Percentiles rank a stretch among this genome's conserved stretches.
phyloP scores from a whole-genome alignment of 306 rosid species.

The Ammopiptanthus mongolicus region DNA sequence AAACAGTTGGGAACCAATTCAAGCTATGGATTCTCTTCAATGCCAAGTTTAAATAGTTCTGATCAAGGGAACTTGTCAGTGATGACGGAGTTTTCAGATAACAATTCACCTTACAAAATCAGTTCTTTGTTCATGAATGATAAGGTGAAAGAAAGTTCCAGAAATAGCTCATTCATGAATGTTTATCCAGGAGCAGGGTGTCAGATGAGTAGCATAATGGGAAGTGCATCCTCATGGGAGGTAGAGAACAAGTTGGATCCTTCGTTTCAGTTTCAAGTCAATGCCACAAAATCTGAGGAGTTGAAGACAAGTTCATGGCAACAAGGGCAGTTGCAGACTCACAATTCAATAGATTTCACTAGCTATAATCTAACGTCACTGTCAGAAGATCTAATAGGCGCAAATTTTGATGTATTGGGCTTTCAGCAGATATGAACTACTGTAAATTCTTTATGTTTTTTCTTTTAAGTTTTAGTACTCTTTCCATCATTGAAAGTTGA shows the following conservation, averaged over 20 bases:
- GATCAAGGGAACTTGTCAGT: constrained; percentile 45
- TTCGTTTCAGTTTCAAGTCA: constrained; percentile 48
- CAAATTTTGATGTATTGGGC: constrained; percentile 55
- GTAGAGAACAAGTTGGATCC: constrained; percentile 47
- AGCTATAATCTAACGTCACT: constrained; percentile 66
- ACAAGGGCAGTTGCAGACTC: constrained; percentile 27
- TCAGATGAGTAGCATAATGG: constrained; percentile 33
- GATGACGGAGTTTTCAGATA: constrained; percentile 51
- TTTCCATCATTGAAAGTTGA: neutral
- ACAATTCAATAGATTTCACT: constrained; percentile 55
- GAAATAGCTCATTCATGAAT: constrained; percentile 64
- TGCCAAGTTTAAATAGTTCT: constrained; percentile 62
- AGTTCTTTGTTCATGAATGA: constrained; percentile 46
- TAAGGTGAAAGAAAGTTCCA: constrained; percentile 45
- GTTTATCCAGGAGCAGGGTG: constrained; percentile 36
- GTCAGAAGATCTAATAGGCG: constrained; percentile 65
- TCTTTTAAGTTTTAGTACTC: neutral
- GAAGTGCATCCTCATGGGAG: constrained; percentile 52
- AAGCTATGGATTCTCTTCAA: constrained; percentile 44
- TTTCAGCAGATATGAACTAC: constrained; percentile 57
- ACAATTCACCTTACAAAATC: constrained; percentile 44
- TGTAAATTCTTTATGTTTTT: constrained; percentile 23
- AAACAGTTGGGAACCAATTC: constrained; percentile 29
- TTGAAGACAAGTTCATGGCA: constrained; percentile 45
- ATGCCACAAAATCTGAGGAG: constrained; percentile 58